These are phyloP conservation scores for Cladorrhinum samala DNA, from an alignment of 495 filamentous ascomycete species.

Conservation along the genomic window DNA sequence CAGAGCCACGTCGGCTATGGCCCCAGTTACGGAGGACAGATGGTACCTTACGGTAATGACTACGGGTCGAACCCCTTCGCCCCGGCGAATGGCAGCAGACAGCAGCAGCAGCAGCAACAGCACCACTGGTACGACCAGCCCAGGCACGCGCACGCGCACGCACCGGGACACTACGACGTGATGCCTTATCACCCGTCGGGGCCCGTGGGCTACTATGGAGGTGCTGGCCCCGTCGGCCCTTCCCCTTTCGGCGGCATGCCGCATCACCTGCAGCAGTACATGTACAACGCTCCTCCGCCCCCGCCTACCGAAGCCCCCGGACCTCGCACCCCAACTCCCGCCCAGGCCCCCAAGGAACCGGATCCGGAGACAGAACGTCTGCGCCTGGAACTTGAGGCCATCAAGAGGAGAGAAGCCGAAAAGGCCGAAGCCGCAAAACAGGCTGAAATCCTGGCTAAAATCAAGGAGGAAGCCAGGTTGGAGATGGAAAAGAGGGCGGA, in stretches of 20 bases:
- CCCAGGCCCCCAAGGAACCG: conserved; percentile 26
- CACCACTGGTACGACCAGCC: conserved; percentile 1
- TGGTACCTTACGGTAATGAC: conserved; percentile 41
- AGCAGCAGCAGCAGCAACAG: not conserved
- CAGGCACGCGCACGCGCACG: conserved; percentile 18
- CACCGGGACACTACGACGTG: conserved; percentile 35
- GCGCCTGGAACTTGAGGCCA: conserved; percentile 31
- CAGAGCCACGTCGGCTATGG: conserved; percentile 39
- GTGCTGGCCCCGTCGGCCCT: conserved; percentile 15
- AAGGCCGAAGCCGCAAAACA: conserved; percentile 29
- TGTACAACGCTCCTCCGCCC: conserved; percentile 36
- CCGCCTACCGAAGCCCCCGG: conserved; percentile 38
- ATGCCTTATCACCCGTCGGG: conserved; percentile 36
- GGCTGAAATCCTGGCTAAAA: conserved; percentile 31
- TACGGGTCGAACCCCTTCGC: conserved; percentile 35
- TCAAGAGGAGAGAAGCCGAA: conserved; percentile 31
- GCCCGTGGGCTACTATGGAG: conserved; percentile 11
- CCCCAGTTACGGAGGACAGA: conserved; percentile 25
- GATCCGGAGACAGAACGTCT: conserved; percentile 43
- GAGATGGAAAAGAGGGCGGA: conserved; percentile 30
- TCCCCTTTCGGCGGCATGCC: conserved; percentile 20
- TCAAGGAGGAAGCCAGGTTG: conserved; percentile 29
- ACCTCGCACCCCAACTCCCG: conserved; percentile 29
- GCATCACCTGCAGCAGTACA: conserved; percentile 36
- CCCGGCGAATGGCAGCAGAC: conserved; percentile 22